Conservation (phyloP, 345 rosid species). For the Murraya koenigii region DNA sequence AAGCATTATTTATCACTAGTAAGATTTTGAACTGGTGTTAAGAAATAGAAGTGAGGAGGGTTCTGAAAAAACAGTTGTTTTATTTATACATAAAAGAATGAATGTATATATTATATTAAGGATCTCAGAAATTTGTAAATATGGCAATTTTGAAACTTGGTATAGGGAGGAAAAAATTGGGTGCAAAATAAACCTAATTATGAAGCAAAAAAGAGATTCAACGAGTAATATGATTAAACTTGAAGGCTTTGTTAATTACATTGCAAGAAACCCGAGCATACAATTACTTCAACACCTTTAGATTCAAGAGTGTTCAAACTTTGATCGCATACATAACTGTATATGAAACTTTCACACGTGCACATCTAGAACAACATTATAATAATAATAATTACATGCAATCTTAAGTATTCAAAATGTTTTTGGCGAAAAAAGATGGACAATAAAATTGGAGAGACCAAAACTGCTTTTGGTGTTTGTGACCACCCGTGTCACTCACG, state of each 20-base stretch:
- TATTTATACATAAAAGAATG: too few species aligned
- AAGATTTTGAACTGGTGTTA: too few species aligned
- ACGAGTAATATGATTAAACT: slow-evolving; percentile 9
- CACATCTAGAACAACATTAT: slow-evolving; percentile 26
- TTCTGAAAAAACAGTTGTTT: too few species aligned
- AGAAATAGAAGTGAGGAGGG: too few species aligned
- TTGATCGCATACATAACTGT: background rate
- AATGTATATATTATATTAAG: too few species aligned
- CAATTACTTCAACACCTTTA: background rate
- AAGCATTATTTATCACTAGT: too few species aligned
- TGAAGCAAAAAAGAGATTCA: slow-evolving; percentile 4
- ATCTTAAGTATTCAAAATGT: slow-evolving; percentile 8
- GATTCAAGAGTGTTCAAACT: slow-evolving; percentile 6
- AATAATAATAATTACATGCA: slow-evolving; percentile 7
- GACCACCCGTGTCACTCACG: slow-evolving; percentile 34
- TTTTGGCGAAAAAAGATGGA: slow-evolving; percentile 5
- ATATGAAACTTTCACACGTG: slow-evolving; percentile 57
- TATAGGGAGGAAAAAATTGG: background rate
- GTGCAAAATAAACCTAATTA: background rate
- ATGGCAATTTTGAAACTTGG: too few species aligned
- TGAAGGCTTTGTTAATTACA: slow-evolving; percentile 1
- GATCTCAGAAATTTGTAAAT: too few species aligned
- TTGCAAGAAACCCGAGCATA: background rate
- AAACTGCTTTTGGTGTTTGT: slow-evolving; percentile 27
- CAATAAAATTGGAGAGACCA: slow-evolving; percentile 5